Evolutionary conservation across 768 basidiomycete genomes (phyloP).

Genomic region (Calocera viscosa): DNA sequence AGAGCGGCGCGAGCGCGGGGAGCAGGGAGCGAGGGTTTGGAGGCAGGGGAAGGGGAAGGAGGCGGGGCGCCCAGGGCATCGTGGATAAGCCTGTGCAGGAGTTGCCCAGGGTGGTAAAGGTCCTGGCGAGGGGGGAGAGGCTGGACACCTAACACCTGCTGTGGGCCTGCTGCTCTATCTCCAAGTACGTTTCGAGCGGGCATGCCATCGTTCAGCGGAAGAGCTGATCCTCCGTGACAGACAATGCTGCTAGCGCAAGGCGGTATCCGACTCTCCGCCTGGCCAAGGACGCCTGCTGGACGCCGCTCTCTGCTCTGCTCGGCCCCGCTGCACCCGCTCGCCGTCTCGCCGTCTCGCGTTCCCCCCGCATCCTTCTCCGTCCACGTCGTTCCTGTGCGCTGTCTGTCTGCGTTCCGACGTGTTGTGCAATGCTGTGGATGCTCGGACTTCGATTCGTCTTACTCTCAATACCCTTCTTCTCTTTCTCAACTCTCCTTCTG

Average conservation of each 20-base stretch:
- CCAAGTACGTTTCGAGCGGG: neutral
- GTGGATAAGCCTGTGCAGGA: neutral
- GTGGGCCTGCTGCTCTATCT: neutral
- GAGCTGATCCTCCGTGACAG: too few relatives aligned
- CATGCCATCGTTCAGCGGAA: too few relatives aligned
- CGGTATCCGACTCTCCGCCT: neutral
- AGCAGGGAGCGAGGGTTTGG: neutral
- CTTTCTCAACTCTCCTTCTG: too few relatives aligned
- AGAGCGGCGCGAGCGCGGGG: neutral
- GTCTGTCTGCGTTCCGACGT: neutral
- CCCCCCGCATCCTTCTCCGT: neutral
- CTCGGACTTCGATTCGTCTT: too few relatives aligned
- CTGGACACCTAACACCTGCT: slow-evolving; percentile 2
- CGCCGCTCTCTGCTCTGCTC: neutral
- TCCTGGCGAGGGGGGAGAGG: neutral
- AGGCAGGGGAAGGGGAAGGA: neutral
- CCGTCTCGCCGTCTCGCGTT: neutral
- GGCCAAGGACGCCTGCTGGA: neutral
- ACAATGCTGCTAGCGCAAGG: neutral
- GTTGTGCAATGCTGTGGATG: neutral
- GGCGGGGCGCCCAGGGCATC: neutral
- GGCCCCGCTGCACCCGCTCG: neutral
- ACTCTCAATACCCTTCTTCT: too few relatives aligned
- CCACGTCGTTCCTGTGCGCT: neutral
- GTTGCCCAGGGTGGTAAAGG: neutral